phyloP scores from a whole-genome alignment of 139 green algal genomes.

The Chlamydomonas asymmetrica region DNA sequence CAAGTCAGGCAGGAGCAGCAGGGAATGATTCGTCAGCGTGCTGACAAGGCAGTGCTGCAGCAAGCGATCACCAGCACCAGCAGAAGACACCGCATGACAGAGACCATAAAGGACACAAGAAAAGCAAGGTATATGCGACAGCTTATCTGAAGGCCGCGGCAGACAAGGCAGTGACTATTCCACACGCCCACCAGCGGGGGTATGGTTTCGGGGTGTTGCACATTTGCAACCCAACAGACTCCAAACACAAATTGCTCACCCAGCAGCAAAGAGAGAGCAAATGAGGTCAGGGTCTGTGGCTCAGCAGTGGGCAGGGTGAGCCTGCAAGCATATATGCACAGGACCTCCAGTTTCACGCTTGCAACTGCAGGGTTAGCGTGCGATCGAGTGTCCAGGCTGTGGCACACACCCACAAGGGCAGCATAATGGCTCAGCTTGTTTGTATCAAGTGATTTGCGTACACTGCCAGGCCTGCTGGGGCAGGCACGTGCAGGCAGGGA shows the following conservation, averaged over 20 bases:
- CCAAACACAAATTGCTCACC: no score
- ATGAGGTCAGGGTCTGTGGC: constrained; percentile 35
- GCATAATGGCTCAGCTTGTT: neutral
- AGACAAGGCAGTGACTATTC: no score
- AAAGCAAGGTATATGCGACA: neutral
- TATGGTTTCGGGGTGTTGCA: no score
- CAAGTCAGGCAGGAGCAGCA: no score
- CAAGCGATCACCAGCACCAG: no score
- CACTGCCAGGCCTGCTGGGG: neutral
- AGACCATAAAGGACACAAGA: neutral
- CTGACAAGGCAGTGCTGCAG: no score
- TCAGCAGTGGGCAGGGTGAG: constrained; percentile 19
- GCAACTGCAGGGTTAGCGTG: neutral
- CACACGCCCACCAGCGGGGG: no score
- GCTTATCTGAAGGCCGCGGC: neutral
- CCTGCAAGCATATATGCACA: neutral
- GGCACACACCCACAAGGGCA: neutral
- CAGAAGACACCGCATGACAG: neutral
- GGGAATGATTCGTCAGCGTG: no score
- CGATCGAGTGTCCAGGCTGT: neutral
- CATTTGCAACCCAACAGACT: no score
- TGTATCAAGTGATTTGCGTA: neutral
- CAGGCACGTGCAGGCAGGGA: neutral
- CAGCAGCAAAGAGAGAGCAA: constrained; percentile 44
- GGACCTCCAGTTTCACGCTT: neutral